Conservation (phyloP, 176 grass and related monocot genomes). For the Oryza officinalis region DNA sequence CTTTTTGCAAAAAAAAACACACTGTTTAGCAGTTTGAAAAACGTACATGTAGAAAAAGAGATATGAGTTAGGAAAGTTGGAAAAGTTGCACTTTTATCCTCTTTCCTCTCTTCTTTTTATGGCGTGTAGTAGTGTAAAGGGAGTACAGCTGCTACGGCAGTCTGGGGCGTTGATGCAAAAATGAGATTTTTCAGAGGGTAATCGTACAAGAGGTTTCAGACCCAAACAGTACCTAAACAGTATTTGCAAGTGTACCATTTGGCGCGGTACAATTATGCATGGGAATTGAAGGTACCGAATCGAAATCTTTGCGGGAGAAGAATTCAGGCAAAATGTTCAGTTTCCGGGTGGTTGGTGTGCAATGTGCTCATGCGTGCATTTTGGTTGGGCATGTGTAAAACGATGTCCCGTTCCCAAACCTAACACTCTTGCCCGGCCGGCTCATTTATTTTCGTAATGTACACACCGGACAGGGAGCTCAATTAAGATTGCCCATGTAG, state of each 20-base stretch:
- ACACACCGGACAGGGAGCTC: not conserved
- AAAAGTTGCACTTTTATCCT: not conserved
- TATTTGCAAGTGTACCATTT: conserved; percentile 18
- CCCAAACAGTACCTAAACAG: conserved; percentile 21
- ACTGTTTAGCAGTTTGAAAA: too few species aligned
- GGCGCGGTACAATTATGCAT: conserved; percentile 19
- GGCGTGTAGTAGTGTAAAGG: not conserved
- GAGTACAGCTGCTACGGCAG: not conserved
- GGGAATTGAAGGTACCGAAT: not conserved
- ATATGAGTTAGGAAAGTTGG: too few species aligned
- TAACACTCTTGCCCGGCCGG: not conserved
- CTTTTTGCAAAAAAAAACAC: too few species aligned
- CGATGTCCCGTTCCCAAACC: not conserved
- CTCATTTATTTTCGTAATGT: conserved; percentile 21
- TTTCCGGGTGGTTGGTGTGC: too few species aligned
- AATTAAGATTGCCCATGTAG: not conserved
- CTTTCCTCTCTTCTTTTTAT: not conserved
- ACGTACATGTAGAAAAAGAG: too few species aligned
- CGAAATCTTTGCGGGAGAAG: not conserved
- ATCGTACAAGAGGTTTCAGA: not conserved
- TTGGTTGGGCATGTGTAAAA: conserved; percentile 20
- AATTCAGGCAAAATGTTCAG: not conserved
- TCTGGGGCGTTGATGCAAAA: not conserved
- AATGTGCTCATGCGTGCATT: not conserved
- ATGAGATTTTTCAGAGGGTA: not conserved